Evolutionary conservation across 1,284 basidiomycete species (phyloP), one percentile per base, ranked within the genome.

Genomic region (Sphaerobolus stellatus): DNA sequence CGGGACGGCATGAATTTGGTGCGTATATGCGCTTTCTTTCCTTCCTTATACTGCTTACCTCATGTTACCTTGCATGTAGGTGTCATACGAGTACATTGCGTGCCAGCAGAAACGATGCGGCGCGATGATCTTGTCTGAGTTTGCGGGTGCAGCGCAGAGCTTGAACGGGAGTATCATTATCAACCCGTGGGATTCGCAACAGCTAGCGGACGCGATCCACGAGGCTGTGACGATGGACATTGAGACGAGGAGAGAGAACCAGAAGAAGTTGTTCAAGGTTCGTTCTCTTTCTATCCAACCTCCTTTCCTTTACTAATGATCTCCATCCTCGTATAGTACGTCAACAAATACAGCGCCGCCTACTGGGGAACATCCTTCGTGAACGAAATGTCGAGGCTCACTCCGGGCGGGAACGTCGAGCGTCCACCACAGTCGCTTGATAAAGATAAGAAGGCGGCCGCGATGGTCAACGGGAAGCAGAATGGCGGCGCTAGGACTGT

Each of bases 1-100:
- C 78, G 96, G 44, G 96, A 99, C 66, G 96, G 96, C 43, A 99
- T 99, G 97, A 99, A 99, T 72, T 76, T 99, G 67, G 95, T 95
- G 64, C 64, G 88, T 67, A 31, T 16, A 4, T 72, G 41, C 28
- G 47, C 34, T 62, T 49, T 46, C 22, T 22, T 27, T 5, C 50
- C 31, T 33, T 31, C n/a, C 54, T 4, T n/a, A n/a, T n/a, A n/a
- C 34, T 20, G 24, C 24, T 38, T 44, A 45, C n/a, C 43, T 33
- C 56, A 58, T 20, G 55, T 33, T 31, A n/a, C 46, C 46, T 47
- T 54, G 54, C 48, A 34, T 48, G 14, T 61, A 95, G 94, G 94
- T 98, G n/a, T 97, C 95, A 9, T 99, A 99, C 74, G 97, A 99
- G 71, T 99, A 99, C 71, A 90, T 98, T 64, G 94, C 96, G 0